Percentiles rank a stretch among this genome's conserved stretches.
Evolutionary conservation across 345 rosid genomes (phyloP).

Genomic region (Physaria fendleri): DNA sequence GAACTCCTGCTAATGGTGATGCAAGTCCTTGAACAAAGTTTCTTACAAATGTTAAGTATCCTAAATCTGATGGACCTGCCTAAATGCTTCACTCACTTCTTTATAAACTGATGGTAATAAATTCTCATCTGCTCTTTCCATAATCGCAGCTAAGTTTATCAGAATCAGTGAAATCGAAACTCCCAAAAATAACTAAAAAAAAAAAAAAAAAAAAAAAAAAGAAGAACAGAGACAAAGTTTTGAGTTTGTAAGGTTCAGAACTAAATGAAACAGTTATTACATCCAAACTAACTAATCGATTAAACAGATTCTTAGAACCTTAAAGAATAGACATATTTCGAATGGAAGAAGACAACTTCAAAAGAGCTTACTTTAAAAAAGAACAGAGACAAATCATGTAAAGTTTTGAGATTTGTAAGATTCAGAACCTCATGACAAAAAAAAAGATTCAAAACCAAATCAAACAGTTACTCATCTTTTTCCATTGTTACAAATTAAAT

Average conservation of each 20-base stretch:
- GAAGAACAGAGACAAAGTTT: neutral
- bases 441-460: too few species aligned
- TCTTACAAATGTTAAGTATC: constrained; percentile 90
- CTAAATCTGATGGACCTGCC: constrained; percentile 90
- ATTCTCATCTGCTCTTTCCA: constrained; percentile 97
- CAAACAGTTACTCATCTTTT: neutral
- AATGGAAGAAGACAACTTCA: too few species aligned
- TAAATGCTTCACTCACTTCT: constrained; percentile 98
- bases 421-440: too few species aligned
- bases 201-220: neutral
- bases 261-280: too few species aligned
- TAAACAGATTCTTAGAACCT: too few species aligned
- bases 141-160: constrained; percentile 86
- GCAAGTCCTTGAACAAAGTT: constrained; percentile 89
- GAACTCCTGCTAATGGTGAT: constrained; percentile 86
- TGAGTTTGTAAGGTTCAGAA: neutral
- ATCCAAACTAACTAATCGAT: too few species aligned
- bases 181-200: constrained; percentile 48
- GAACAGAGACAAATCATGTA: neutral
- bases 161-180: constrained; percentile 76
- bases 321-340: too few species aligned
- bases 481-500: neutral
- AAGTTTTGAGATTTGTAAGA: neutral
- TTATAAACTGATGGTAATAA: constrained; percentile 89
- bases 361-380: too few species aligned